These are phyloP conservation scores for Cicer judaicum DNA, from an alignment of 306 rosid species.

Conservation along the genomic window DNA sequence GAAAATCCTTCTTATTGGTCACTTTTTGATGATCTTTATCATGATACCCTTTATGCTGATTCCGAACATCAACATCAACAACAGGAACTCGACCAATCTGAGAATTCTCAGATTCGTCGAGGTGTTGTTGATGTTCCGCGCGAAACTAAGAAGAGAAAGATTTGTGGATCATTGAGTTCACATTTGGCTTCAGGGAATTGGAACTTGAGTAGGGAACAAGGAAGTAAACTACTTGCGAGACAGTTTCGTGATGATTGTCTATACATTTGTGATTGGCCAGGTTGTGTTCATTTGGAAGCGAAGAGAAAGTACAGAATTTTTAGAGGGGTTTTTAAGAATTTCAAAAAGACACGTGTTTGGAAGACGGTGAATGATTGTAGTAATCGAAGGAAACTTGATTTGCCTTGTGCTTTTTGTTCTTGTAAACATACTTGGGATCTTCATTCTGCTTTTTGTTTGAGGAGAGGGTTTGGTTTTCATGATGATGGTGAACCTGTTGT, in stretches of 20 bases:
- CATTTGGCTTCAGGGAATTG: constrained; percentile 82
- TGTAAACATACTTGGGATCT: constrained; percentile 85
- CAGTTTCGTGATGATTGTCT: constrained; percentile 82
- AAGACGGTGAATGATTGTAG: constrained; percentile 77
- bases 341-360: constrained; percentile 80
- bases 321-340: constrained; percentile 84
- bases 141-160: constrained; percentile 55
- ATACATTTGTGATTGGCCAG: constrained; percentile 91
- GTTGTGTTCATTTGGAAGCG: constrained; percentile 86
- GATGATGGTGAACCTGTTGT: constrained; percentile 97
- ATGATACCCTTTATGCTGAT: constrained; percentile 62
- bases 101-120: constrained; percentile 16
- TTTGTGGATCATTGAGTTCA: constrained; percentile 52
- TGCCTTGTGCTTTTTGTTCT: constrained; percentile 76
- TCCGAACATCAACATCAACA: constrained; percentile 48
- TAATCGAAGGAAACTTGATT: constrained; percentile 60
- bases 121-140: constrained; percentile 41
- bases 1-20: constrained; percentile 68
- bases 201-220: constrained; percentile 82
- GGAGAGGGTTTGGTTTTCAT: constrained; percentile 76
- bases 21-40: constrained; percentile 77
- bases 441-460: constrained; percentile 84
- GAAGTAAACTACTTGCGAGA: constrained; percentile 76
- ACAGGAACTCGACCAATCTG: too few species aligned
- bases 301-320: constrained; percentile 79